These are phyloP conservation scores for Oldenlandia corymbosa DNA, from an alignment of 257 asterid genomes.

Conservation along the genomic window DNA sequence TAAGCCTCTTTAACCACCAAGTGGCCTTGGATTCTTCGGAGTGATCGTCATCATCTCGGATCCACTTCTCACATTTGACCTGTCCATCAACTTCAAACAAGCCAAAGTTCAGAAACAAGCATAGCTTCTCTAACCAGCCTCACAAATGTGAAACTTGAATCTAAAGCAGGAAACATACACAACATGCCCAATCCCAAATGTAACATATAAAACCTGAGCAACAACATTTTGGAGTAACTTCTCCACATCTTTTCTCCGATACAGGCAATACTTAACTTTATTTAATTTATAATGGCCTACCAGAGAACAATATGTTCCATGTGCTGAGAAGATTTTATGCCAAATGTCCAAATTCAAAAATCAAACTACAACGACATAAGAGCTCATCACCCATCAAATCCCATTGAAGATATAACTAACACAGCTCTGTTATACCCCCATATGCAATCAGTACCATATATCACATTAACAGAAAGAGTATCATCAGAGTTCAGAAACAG, in stretches of 20 bases:
- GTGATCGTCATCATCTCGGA: slow-evolving; percentile 66
- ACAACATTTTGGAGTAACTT: neutral
- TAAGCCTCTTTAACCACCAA: slow-evolving; percentile 92
- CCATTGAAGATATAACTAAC: neutral
- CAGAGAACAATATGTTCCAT: neutral
- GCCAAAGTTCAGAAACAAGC: slow-evolving; percentile 18
- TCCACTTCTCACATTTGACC: slow-evolving; percentile 95
- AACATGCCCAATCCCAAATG: neutral
- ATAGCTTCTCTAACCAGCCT: slow-evolving; percentile 14
- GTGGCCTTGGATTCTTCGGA: slow-evolving; percentile 69
- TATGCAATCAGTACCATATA: neutral
- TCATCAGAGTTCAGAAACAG: slow-evolving; percentile 1
- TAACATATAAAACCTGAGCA: neutral
- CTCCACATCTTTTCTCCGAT: neutral
- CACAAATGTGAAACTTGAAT: neutral
- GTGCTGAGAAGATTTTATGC: neutral
- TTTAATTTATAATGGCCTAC: neutral
- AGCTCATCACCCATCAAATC: neutral
- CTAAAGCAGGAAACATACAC: slow-evolving; percentile 4
- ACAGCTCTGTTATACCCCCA: neutral
- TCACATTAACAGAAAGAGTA: neutral
- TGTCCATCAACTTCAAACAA: slow-evolving; percentile 79
- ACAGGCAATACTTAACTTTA: neutral
- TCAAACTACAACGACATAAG: neutral
- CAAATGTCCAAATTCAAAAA: neutral